Conservation (phyloP, 2,329 filamentous ascomycete species). For the Coniochaeta pulveracea region DNA sequence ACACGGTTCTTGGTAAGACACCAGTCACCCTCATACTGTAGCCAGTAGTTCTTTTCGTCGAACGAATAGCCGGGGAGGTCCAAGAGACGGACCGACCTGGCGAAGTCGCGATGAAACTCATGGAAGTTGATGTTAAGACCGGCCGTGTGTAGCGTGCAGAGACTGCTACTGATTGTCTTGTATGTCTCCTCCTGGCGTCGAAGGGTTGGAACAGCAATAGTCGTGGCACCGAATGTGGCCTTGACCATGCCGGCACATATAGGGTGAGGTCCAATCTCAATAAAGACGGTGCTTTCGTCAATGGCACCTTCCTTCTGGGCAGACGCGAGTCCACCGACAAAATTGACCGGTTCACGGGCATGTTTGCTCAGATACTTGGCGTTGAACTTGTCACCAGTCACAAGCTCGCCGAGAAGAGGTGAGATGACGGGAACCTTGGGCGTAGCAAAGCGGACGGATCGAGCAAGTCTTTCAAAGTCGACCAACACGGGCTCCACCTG, state of each 20-base stretch:
- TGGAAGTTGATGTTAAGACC: constrained; percentile 59
- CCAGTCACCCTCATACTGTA: constrained; percentile 58
- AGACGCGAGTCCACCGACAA: constrained; percentile 48
- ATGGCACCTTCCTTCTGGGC: constrained; percentile 48
- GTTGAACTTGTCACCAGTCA: constrained; percentile 45
- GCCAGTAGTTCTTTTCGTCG: constrained; percentile 63
- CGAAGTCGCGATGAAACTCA: constrained; percentile 50
- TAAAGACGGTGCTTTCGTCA: constrained; percentile 55
- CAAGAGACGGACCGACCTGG: constrained; percentile 33
- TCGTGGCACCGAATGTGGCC: constrained; percentile 43
- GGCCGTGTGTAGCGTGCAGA: constrained; percentile 46
- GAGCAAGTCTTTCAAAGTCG: constrained; percentile 39
- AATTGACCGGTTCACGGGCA: constrained; percentile 58
- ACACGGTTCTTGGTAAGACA: constrained; percentile 58
- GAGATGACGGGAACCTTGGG: constrained; percentile 55
- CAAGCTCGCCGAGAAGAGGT: constrained; percentile 49
- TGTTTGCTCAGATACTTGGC: constrained; percentile 54
- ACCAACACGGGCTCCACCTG: constrained; percentile 44
- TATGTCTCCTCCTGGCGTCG: constrained; percentile 52
- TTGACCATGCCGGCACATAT: constrained; percentile 60
- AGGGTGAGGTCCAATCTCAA: constrained; percentile 67
- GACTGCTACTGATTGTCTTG: constrained; percentile 47
- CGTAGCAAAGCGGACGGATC: constrained; percentile 23
- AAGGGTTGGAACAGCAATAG: constrained; percentile 46
- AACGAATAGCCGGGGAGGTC: constrained; percentile 60